These are phyloP conservation scores for Yamagishiella unicocca DNA, from an alignment of 139 green algal genomes.

Conservation along the genomic window DNA sequence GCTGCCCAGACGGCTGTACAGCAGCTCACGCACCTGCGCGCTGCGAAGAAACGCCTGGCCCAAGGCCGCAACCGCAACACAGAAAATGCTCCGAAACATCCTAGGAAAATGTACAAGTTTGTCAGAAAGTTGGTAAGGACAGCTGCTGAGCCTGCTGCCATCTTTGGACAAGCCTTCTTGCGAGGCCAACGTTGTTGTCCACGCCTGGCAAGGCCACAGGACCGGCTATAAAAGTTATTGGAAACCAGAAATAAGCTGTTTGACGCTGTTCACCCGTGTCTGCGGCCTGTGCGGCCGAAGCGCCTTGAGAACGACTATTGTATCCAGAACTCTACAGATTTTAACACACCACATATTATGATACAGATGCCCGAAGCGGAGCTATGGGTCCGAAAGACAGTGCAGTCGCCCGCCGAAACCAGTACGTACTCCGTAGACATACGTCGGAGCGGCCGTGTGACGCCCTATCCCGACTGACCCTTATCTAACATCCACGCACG, in stretches of 20 bases:
- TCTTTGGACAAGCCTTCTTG: not conserved
- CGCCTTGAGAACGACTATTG: too few species aligned
- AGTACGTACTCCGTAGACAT: too few species aligned
- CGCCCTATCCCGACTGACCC: too few species aligned
- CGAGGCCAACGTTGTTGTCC: not conserved
- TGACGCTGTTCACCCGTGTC: not conserved
- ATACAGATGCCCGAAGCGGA: too few species aligned
- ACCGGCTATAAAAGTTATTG: not conserved
- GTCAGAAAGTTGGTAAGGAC: constrained; percentile 24
- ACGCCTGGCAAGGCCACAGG: too few species aligned
- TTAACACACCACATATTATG: too few species aligned
- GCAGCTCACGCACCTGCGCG: constrained; percentile 16
- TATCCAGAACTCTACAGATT: too few species aligned
- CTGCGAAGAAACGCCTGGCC: constrained; percentile 33
- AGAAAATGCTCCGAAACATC: constrained; percentile 11
- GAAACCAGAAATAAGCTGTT: not conserved
- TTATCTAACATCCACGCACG: too few species aligned
- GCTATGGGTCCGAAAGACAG: too few species aligned
- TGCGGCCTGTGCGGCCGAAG: constrained; percentile 6
- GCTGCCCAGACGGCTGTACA: not conserved
- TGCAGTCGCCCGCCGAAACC: too few species aligned
- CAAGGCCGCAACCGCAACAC: constrained; percentile 6
- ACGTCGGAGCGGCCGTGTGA: too few species aligned
- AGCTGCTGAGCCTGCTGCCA: constrained; percentile 16
- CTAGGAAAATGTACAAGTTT: constrained; percentile 18